Evolutionary conservation across 352 stramenopile species (phyloP), one percentile per base, ranked within the genome.

Genomic region (Pythium phragmitis): DNA sequence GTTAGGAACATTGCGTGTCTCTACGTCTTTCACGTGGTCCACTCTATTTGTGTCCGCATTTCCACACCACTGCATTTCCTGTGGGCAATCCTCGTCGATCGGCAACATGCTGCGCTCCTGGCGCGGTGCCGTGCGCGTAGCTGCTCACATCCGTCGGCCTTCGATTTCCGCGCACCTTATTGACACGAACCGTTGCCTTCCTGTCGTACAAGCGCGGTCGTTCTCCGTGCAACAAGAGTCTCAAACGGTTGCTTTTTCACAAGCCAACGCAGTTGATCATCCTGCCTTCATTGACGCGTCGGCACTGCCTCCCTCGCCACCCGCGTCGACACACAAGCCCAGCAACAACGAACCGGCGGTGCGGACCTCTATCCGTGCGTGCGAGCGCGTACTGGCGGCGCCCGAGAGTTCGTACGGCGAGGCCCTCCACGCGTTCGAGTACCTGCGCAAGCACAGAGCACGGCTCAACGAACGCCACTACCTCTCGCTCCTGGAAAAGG

Each of bases 401-500:
- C 7, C 47, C 5, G 37, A 26, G 3, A 61, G 66, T 16, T 63
- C 71, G 21, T 81, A 82, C 36, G 33, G 57, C 0, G 50, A 46
- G 21, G 72, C 79, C 14, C 52, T 87, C 4, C 45, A 67, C 9
- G 67, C 75, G 17, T 86, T 87, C 55, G 23, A 56, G 36, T 57
- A 65, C 39, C 66, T 76, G 7, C 60, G 60, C 9, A 47, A 39
- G 0, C 68, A 66, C 14, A 39, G 52, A 6, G 2, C 67, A 7
- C 70, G 52, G 45, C 57, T 87, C n/a, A 33, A 57, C 1, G 75
- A 85, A 59, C 61, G 64, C 60, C 49, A 77, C 39, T 89, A 83
- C 65, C 60, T 85, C 19, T 76, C 76, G 57, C 67, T 91, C n/a
- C 53, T 89, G 43, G 83, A 87, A 68, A 91, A 91, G 49, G 79